Evolutionary conservation across 768 basidiomycete species (phyloP).

Genomic region (Calvatia gigantea): DNA sequence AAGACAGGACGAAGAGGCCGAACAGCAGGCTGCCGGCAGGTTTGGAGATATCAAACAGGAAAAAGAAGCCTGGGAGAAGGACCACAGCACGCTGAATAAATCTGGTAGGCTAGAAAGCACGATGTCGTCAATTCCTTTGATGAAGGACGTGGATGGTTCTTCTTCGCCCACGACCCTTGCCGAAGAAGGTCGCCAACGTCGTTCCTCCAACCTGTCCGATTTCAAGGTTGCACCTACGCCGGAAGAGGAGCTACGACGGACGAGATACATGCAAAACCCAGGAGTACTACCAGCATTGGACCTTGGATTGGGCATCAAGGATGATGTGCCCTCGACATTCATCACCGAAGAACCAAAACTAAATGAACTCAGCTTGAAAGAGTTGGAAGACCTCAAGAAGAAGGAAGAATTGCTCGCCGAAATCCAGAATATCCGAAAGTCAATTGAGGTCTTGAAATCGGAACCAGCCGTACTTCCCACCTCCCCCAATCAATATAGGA

Average conservation of each 20-base stretch:
- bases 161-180: conserved; percentile 45
- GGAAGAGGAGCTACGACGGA: conserved; percentile 56
- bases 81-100: conserved; percentile 63
- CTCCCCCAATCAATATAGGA: conserved; percentile 49
- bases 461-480: conserved; percentile 68
- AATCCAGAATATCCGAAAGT: conserved; percentile 75
- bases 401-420: conserved; percentile 73
- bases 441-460: conserved; percentile 71
- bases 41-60: conserved; percentile 66
- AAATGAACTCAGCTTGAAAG: conserved; percentile 28
- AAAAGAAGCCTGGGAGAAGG: conserved; percentile 82
- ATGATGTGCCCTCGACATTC: conserved; percentile 70
- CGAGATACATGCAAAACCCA: conserved; percentile 46
- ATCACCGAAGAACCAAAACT: conserved; percentile 39
- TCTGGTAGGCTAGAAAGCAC: conserved; percentile 64
- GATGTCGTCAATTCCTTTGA: conserved; percentile 59
- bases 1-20: conserved; percentile 71
- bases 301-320: conserved; percentile 70
- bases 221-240: conserved; percentile 61
- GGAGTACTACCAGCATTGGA: conserved; percentile 69
- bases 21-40: conserved; percentile 66
- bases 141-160: conserved; percentile 57
- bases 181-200: conserved; percentile 41
- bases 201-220: conserved; percentile 68
- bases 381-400: conserved; percentile 57